A percentile compares a stretch with the other conserved stretches of the same genome.
Evolutionary conservation across 2,329 filamentous ascomycete genomes (phyloP).

Genomic region (Botrytis fragariae): DNA sequence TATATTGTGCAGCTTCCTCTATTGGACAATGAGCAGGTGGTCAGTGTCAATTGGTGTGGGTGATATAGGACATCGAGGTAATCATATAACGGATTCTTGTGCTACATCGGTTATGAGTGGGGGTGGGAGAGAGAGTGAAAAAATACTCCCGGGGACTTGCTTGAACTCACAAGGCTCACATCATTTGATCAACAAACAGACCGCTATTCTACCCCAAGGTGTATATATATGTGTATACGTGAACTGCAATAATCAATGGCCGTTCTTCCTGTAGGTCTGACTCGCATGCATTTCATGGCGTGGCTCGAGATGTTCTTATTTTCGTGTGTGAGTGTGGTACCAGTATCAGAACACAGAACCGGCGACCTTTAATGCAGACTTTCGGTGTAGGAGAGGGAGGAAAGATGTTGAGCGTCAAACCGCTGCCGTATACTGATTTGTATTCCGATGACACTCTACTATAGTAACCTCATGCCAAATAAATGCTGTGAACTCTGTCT

Average conservation of each 20-base stretch:
- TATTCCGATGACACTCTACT: background rate
- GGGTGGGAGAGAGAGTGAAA: background rate
- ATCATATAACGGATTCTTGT: background rate
- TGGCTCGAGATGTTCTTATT: background rate
- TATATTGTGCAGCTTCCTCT: background rate
- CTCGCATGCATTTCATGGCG: background rate
- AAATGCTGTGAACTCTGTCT: background rate
- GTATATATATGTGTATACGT: no score
- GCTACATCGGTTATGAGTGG: background rate
- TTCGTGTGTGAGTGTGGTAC: background rate
- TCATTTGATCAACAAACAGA: background rate
- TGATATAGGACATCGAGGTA: background rate
- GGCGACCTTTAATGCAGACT: background rate
- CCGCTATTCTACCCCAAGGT: conserved; percentile 7
- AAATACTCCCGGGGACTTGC: background rate
- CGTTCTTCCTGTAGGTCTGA: background rate
- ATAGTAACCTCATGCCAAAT: background rate
- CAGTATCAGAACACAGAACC: background rate
- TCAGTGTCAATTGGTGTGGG: background rate
- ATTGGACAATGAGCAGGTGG: conserved; percentile 5
- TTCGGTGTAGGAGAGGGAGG: background rate
- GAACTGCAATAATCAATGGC: no score
- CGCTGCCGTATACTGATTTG: background rate
- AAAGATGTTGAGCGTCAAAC: background rate
- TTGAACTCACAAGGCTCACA: background rate